phyloP scores from a whole-genome alignment of 1,284 basidiomycete species.

The Gomphus sp. region DNA sequence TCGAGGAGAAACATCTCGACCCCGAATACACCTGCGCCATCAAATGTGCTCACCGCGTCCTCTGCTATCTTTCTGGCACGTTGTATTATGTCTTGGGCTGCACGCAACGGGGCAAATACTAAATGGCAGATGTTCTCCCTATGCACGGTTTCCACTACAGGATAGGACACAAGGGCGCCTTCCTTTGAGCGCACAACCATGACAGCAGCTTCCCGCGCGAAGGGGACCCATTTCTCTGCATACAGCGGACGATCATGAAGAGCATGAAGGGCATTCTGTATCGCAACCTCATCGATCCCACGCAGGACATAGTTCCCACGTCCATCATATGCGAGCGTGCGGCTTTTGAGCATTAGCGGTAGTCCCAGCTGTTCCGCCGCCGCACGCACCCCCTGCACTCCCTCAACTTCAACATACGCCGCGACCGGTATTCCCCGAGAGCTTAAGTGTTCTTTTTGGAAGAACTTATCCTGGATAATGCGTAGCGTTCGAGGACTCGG shows the following conservation, averaged over 20 bases:
- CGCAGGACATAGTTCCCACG: constrained; percentile 85
- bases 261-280: constrained; percentile 54
- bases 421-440: constrained; percentile 60
- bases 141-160: constrained; percentile 93
- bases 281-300: constrained; percentile 35
- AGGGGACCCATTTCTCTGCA: constrained; percentile 91
- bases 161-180: constrained; percentile 80
- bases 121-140: constrained; percentile 92
- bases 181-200: constrained; percentile 86
- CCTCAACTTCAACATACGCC: constrained; percentile 57
- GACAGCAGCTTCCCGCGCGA: constrained; percentile 87
- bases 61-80: constrained; percentile 71
- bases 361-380: constrained; percentile 60
- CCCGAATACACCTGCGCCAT: constrained; percentile 93
- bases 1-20: constrained; percentile 96
- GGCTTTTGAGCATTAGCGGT: constrained; percentile 94
- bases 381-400: constrained; percentile 43
- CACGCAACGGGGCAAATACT: constrained; percentile 78
- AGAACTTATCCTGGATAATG: constrained; percentile 92
- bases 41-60: constrained; percentile 69
- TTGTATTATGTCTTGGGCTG: constrained; percentile 39
- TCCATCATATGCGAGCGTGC: constrained; percentile 94
- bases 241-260: constrained; percentile 71
- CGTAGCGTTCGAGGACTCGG: constrained; percentile 81
- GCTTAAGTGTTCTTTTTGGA: constrained; percentile 78